Base-by-base conservation (phyloP, 352 stramenopile genomes). In the Globisporangium alternatum region DNA sequence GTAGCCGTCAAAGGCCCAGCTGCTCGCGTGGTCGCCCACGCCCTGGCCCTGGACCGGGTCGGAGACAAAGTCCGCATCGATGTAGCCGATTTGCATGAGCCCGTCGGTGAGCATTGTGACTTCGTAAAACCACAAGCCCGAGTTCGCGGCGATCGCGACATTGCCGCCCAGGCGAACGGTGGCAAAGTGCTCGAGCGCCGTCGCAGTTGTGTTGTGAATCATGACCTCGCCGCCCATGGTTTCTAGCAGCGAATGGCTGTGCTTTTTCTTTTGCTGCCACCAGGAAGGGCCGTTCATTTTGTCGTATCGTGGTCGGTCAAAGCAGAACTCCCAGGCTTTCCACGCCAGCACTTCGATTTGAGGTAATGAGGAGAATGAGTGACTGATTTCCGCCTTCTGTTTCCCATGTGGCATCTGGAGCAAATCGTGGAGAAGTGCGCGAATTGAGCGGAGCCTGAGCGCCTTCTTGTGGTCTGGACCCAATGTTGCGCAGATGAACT, bases 11-110 rank as follows among this genome's bases (percentile, higher is more conserved):
- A 95, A 98, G 1, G 81, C 94, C 86, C 86, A 98, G 56, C 91
- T 98, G 55, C 81, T 86, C 1, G 58, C 59, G 66, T 98, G 86
- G 49, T 98, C 91, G 5, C 94, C 96, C 0, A 98, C 93, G 7
- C 94, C 89, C 71, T 97, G 89, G 4, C 90, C 91, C 71, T 93
- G 77, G 7, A 91, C 60, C 4, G 89, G 69, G 62, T 97, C 90
- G n/a, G 85, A 74, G 8, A 74, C 59, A 69, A 98, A 98, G 0
- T 84, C 71, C 19, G 54, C 63, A n/a, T 95, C 88, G 22, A 96
- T 80, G 81, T 96, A 98, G 2, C 96, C 96, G 67, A 98, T 97
- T 67, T 98, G 94, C 70, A 97, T 96, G 0, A 98, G 74, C 9
- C 95, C 94, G 59, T 94, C 92, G 0, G 80, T 97, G 28, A 97